A percentile compares a stretch with the other conserved stretches of the same genome.
Evolutionary conservation across 768 basidiomycete genomes (phyloP).

Genomic region (Candolleomyces eurysporus): DNA sequence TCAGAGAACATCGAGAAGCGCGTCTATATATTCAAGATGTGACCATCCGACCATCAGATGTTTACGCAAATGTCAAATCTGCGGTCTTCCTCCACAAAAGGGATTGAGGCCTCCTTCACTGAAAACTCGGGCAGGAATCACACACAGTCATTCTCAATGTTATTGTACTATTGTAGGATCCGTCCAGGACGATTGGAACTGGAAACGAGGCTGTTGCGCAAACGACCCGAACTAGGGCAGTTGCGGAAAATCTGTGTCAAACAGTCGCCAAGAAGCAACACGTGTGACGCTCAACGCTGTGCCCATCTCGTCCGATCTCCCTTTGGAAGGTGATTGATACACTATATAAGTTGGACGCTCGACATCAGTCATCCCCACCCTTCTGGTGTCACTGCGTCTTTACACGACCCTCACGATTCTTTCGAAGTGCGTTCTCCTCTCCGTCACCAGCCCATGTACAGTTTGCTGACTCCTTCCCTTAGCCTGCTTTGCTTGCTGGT

Average conservation of each 20-base stretch:
- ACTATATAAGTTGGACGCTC: conserved; percentile 1
- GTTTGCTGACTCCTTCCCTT: neutral
- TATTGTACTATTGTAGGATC: neutral
- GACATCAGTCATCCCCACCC: conserved; percentile 12
- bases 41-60: no score
- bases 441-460: neutral
- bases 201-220: neutral
- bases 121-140: no score
- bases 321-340: conserved; percentile 7
- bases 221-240: no score
- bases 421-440: conserved; percentile 5
- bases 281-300: neutral
- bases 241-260: no score
- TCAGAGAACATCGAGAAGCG: no score
- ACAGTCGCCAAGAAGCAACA: neutral
- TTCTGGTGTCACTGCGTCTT: conserved; percentile 27
- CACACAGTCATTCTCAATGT: no score
- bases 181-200: neutral
- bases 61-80: no score
- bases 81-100: no score
- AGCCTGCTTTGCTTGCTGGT: conserved; percentile 43
- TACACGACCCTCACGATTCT: conserved; percentile 8
- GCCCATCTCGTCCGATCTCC: conserved; percentile 2
- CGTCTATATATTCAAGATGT: no score
- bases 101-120: no score